These are phyloP conservation scores for Sanghuangporus sanghuang DNA, from an alignment of 1,284 basidiomycete genomes.

Conservation along the genomic window DNA sequence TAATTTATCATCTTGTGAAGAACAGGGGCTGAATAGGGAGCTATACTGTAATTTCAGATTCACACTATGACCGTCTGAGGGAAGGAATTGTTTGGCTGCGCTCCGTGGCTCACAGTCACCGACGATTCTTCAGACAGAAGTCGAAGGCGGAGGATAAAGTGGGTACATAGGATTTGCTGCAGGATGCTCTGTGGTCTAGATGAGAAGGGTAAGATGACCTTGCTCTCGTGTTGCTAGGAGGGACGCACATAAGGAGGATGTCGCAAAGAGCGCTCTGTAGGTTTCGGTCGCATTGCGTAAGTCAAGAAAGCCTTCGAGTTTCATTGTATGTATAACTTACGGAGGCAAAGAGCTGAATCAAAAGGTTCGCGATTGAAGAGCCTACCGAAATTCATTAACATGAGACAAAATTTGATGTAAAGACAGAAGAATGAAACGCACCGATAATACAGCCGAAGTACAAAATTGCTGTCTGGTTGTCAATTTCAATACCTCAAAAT, in stretches of 20 bases:
- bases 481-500: background rate
- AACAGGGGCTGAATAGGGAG: too few relatives aligned
- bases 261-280: conserved; percentile 8
- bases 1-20: too few relatives aligned
- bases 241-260: background rate
- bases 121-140: background rate
- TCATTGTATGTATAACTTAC: background rate
- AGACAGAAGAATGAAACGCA: background rate
- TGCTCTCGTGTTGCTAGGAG: background rate
- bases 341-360: conserved; percentile 10
- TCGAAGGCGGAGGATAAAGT: conserved; percentile 4
- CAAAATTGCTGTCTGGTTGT: background rate
- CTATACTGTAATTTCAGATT: background rate
- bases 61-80: background rate
- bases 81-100: background rate
- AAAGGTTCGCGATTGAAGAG: conserved; percentile 1
- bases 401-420: background rate
- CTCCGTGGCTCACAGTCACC: background rate
- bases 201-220: background rate
- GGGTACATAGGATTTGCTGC: conserved; percentile 7
- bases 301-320: too few relatives aligned
- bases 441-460: conserved; percentile 6
- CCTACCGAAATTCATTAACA: background rate
- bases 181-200: conserved; percentile 6
- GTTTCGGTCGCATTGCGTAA: too few relatives aligned